Base-by-base conservation (phyloP, 2,329 filamentous ascomycete genomes). In the Anthostomella pinea region DNA sequence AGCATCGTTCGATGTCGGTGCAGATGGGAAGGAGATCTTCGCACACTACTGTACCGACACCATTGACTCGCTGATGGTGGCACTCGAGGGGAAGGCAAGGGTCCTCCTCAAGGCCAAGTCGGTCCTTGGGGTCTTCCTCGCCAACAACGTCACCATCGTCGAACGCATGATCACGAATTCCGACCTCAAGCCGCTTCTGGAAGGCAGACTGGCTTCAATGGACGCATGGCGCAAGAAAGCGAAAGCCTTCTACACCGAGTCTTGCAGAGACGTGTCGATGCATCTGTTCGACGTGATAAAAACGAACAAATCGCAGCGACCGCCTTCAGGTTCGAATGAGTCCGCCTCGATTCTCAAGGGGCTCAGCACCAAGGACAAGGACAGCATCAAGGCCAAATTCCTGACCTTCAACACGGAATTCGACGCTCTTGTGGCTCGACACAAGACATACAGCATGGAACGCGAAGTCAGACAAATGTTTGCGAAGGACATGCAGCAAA, bases 351-450 rank as follows among this genome's bases (percentile, higher is more conserved):
- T 96, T 39, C 73, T 97, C 41, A 95, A 95, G 63, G 78, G 78
- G 1, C 70, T 97, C 3, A 81, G 78, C 29, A 88, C 83, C 54
- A 96, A 95, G 62, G 93, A 98, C 58, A 94, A 91, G 63, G 93
- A 98, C 59, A 83, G 82, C 39, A 95, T 97, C 66, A 98, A 98
- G 66, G 82, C 88, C 63, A 97, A 97, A 65, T 98, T 96, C 64
- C 81, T 85, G 53, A 79, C 81, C 26, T 98, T 98, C 71, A 98
- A 98, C 60, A 70, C 76, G 7, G 81, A 77, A 28, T 98, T 98
- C 58, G 93, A 98, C 48, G 90, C 95, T 19, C 77, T 96, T 63
- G 81, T 96, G 6, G 66, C 75, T 20, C 82, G 81, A 41, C 91
- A 98, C 67, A 93, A 89, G 66, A 71, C 75, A 18, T 86, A 87